Conservation (phyloP, 2,329 filamentous ascomycete genomes). For the Aspergillus aculeatus region DNA sequence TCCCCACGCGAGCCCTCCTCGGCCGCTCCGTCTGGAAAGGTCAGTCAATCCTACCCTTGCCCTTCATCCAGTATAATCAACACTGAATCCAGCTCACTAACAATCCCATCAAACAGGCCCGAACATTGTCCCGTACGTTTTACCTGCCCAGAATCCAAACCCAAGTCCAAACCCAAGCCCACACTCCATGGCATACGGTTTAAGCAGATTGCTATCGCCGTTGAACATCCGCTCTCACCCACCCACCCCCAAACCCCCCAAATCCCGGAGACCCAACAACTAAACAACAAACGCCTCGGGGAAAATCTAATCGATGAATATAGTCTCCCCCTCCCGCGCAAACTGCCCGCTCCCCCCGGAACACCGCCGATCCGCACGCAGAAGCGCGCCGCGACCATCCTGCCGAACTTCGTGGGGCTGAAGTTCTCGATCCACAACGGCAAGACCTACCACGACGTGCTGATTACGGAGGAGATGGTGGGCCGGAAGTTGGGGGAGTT, state of each 20-base stretch:
- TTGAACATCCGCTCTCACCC: background rate
- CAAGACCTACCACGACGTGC: conserved; percentile 78
- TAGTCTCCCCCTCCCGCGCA: conserved; percentile 43
- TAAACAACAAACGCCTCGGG: background rate
- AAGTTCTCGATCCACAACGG: conserved; percentile 91
- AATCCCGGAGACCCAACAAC: background rate
- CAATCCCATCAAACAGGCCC: conserved; percentile 51
- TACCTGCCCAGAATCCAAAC: too few relatives aligned
- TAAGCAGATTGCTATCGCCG: too few relatives aligned
- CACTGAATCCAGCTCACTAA: conserved; percentile 9
- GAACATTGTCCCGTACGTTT: conserved; percentile 65
- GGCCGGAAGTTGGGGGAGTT: conserved; percentile 94
- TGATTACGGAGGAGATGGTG: conserved; percentile 93
- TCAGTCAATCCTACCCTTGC: conserved; percentile 39
- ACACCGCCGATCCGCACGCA: conserved; percentile 77
- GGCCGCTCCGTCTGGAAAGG: conserved; percentile 89
- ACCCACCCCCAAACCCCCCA: background rate
- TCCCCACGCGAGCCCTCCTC: conserved; percentile 65
- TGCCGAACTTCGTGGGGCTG: conserved; percentile 87
- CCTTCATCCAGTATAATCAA: background rate
- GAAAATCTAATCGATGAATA: conserved; percentile 5
- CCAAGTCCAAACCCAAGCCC: too few relatives aligned
- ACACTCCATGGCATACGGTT: too few relatives aligned
- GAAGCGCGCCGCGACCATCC: conserved; percentile 81
- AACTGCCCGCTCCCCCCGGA: conserved; percentile 57